Conservation (phyloP, 2,329 filamentous ascomycete species). For the Colletotrichum sp. region DNA sequence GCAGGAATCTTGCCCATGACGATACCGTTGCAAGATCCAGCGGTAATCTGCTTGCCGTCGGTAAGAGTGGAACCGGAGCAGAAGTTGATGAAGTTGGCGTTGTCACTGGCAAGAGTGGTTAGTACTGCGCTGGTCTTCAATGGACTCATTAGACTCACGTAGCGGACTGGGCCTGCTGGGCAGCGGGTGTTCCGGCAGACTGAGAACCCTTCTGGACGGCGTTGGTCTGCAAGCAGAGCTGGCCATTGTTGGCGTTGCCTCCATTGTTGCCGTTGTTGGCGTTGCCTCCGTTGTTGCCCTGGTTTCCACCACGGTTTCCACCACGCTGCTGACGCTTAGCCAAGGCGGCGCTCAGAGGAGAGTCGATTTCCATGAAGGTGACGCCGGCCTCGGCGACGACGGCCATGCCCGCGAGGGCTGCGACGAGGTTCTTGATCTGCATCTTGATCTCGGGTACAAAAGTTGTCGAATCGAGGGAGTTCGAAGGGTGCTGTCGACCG, state of each 20-base stretch:
- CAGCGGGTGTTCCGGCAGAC: conserved; percentile 47
- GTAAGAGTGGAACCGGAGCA: conserved; percentile 59
- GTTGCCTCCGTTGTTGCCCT: conserved; percentile 22
- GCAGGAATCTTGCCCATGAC: conserved; percentile 65
- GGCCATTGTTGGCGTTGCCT: conserved; percentile 21
- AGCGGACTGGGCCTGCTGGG: conserved; percentile 55
- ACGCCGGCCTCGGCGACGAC: conserved; percentile 49
- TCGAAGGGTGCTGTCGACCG: conserved; percentile 20
- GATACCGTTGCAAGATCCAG: conserved; percentile 68
- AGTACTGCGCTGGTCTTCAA: neutral
- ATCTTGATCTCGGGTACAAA: conserved; percentile 39
- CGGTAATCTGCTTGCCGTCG: conserved; percentile 61
- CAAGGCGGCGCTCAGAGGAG: conserved; percentile 39
- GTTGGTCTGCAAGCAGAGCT: conserved; percentile 21
- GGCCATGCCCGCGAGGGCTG: conserved; percentile 51
- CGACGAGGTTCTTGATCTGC: conserved; percentile 54
- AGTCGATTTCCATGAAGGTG: conserved; percentile 34
- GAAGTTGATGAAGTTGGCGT: conserved; percentile 68
- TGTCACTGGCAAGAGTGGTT: conserved; percentile 44
- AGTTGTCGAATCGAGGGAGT: neutral
- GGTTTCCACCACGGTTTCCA: conserved; percentile 21
- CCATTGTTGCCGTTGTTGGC: conserved; percentile 24
- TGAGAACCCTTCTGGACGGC: conserved; percentile 55
- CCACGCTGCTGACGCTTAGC: conserved; percentile 42
- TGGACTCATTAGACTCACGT: conserved; percentile 43